phyloP scores from a whole-genome alignment of 139 green algal species.

The Tetradesmus obliquus region DNA sequence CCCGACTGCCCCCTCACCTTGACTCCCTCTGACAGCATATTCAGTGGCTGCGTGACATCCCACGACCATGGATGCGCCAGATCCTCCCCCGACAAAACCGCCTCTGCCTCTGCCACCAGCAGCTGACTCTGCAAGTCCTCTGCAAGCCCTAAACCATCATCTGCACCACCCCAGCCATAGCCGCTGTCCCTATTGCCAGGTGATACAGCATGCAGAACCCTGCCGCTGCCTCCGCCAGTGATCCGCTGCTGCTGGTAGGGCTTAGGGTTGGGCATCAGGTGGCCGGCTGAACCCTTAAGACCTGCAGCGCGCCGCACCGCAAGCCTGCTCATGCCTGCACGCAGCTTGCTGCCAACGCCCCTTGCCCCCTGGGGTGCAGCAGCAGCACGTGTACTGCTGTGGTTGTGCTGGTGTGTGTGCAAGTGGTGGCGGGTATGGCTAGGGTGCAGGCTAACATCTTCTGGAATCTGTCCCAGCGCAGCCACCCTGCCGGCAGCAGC shows the following conservation, averaged over 20 bases:
- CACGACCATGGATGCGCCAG: conserved; percentile 22
- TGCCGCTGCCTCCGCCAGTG: background rate
- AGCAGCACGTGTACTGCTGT: background rate
- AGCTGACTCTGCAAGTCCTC: background rate
- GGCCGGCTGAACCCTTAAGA: background rate
- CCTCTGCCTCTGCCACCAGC: conserved; percentile 8
- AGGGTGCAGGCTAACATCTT: background rate
- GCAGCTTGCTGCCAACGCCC: background rate
- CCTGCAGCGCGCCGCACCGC: background rate
- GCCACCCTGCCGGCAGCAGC: background rate
- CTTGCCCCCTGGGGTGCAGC: background rate
- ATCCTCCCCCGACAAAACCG: background rate
- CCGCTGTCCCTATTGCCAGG: background rate
- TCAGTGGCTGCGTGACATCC: conserved; percentile 48
- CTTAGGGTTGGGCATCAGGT: background rate
- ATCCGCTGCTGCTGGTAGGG: background rate
- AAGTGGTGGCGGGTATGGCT: background rate
- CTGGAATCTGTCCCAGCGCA: background rate
- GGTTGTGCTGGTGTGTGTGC: background rate
- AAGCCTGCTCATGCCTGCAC: conserved; percentile 17
- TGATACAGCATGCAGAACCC: background rate
- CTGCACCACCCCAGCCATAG: background rate
- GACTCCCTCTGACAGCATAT: conserved; percentile 18
- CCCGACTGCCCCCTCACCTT: background rate
- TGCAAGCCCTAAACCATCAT: background rate